Percentiles rank a stretch among this genome's conserved stretches.
These are phyloP conservation scores for Ligustrum vulgare DNA, from an alignment of 257 asterid species.

Conservation along the genomic window DNA sequence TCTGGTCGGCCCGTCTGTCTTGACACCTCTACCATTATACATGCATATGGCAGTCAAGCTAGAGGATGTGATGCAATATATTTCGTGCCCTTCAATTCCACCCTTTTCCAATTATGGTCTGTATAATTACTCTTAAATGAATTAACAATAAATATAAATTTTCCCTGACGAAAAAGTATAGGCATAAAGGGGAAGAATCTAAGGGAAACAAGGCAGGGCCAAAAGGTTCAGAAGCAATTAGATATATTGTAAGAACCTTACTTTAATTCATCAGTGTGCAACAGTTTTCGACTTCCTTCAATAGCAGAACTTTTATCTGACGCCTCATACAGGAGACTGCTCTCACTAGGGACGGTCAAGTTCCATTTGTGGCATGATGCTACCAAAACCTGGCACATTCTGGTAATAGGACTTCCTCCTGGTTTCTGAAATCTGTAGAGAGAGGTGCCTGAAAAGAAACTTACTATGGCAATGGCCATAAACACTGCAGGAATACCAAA, in stretches of 20 bases:
- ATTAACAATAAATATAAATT: neutral
- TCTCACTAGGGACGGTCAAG: slow-evolving; percentile 55
- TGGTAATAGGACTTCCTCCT: slow-evolving; percentile 94
- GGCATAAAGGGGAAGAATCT: neutral
- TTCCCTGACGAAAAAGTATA: neutral
- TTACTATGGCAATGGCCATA: slow-evolving; percentile 77
- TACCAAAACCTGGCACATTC: slow-evolving; percentile 89
- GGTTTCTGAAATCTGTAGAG: slow-evolving; percentile 94
- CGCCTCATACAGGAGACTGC: slow-evolving; percentile 72
- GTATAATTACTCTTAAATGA: neutral
- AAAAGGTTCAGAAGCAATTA: neutral
- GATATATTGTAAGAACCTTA: slow-evolving; percentile 24
- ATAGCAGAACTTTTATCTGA: slow-evolving; percentile 80
- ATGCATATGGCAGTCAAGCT: neutral
- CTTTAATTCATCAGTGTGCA: slow-evolving; percentile 82
- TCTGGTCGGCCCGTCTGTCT: no score
- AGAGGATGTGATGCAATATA: neutral
- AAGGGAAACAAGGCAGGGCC: neutral
- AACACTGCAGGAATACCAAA: slow-evolving; percentile 86
- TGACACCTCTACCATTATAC: no score
- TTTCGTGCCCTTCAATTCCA: neutral
- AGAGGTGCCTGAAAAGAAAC: slow-evolving; percentile 84
- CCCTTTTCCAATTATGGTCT: neutral
- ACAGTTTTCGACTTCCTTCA: slow-evolving; percentile 86
- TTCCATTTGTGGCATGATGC: slow-evolving; percentile 76